Base-by-base conservation (phyloP, 139 green algal species). In the Auxenochlorella pyrenoidosa region DNA sequence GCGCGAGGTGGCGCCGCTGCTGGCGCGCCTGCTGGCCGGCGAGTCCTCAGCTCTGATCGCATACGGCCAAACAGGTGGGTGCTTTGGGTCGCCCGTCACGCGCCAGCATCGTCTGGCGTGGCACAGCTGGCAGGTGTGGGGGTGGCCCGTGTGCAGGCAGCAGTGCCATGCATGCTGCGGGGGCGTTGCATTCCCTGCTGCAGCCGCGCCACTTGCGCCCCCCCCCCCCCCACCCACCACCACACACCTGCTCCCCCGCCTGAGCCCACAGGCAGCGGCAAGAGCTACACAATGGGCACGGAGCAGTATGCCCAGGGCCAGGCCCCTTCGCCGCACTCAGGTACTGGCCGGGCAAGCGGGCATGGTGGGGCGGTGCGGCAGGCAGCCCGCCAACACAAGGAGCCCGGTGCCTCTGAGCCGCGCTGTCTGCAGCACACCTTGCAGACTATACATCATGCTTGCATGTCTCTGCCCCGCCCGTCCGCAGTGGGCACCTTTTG, bases 11-110 rank as follows among this genome's bases (percentile, higher is more conserved):
- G 41, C 80, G 40, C 59, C 60, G 22, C 80, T 85, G 63, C 60
- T 85, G 63, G 26, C 5, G 8, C 60, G 60, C 63, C 40, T 85
- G 80, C 60, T 75, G 40, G 38, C 41, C 19, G 87, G 87, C 3
- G 87, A 90, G 81, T 40, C 18, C 26, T 44, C 66, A 3, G 80
- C 80, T 0, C 16, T 85, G 24, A 85, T 85, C 41, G 77, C 87
- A 5, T 90, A 88, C 58, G 87, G 87, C 1, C 63, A 88, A 32
- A 88, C 81, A 28, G 87, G 87, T 83, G 81, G 28, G 58, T 36
- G 41, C 41, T 63, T 18, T 2, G 66, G 12, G 5, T 28, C 28
- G n/a, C n/a, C n/a, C n/a, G n/a, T n/a, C n/a, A n/a, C n/a, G n/a
- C n/a, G n/a, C n/a, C n/a, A n/a, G n/a, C 5, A 41, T 63, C 40